Base-by-base conservation (phyloP, 768 basidiomycete genomes). In the Boletus fagicola region DNA sequence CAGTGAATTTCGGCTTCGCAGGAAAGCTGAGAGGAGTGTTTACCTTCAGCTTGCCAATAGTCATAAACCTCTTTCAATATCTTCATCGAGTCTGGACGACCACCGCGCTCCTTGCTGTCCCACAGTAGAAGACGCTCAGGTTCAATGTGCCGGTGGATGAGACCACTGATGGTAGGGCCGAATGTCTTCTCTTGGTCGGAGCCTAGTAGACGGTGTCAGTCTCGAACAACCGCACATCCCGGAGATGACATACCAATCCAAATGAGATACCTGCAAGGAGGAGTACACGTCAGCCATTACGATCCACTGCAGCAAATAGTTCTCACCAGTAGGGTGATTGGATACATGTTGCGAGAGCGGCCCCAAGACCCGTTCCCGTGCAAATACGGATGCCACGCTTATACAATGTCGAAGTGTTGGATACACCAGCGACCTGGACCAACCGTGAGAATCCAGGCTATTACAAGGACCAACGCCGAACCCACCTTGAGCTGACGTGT, bases 161-260 rank as follows among this genome's bases (percentile, higher is more conserved):
- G 78, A 31, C 83, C 83, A 60, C 81, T 83, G 59, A 92, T 88
- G 20, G 88, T 91, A 24, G 87, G 85, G 3, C 90, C 90, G 63
- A 92, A 92, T 2, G 89, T 90, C 74, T 86, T 89, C 71, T 88
- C 88, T 72, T 91, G 88, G 66, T 91, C 88, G 54, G 87, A 88
- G 51, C 87, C 87, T 83, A 62, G 53, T 39, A 65, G n/a, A 56
- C 7, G 55, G 49, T 38, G 51, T 66, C 9, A 65, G 58, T 39
- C 38, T 43, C 59, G 31, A 54, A 48, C 39, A 26, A 54, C 8
- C 9, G 56, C 18, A n/a, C 40, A 49, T 45, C 44, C 18, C 20
- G 4, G 36, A 18, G 44, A 33, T 47, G 26, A 62, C 76, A 62
- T 68, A 81, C 82, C 83, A 63, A 89, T 88, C 88, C 88, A 90